phyloP scores from a whole-genome alignment of 2,329 filamentous ascomycete species.

The Pyrenophora graminea region DNA sequence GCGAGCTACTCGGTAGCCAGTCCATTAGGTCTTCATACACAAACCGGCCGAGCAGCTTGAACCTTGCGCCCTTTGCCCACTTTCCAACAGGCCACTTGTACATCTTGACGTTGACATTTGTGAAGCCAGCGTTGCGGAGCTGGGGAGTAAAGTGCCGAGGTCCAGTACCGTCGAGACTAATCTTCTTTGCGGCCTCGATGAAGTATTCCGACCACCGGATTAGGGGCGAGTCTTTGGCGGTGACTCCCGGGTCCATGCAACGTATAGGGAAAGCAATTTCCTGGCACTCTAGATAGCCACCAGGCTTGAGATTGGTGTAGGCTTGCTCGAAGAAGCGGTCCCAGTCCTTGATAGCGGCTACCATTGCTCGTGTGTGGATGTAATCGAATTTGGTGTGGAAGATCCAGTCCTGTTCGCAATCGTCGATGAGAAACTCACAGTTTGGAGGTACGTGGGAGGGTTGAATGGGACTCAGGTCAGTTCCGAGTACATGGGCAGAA shows the following conservation, averaged over 20 bases:
- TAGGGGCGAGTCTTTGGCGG: slow-evolving; percentile 27
- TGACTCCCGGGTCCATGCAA: slow-evolving; percentile 31
- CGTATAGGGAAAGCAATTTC: slow-evolving; percentile 43
- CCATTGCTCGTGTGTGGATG: slow-evolving; percentile 59
- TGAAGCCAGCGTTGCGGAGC: slow-evolving; percentile 33
- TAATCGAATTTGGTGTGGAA: slow-evolving; percentile 61
- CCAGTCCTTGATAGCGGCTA: slow-evolving; percentile 60
- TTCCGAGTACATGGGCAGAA: slow-evolving; percentile 39
- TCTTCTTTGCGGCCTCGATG: slow-evolving; percentile 27
- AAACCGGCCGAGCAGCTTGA: slow-evolving; percentile 34
- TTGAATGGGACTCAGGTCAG: slow-evolving; percentile 43
- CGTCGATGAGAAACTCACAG: slow-evolving; percentile 43
- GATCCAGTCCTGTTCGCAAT: slow-evolving; percentile 57
- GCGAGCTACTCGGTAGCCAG: slow-evolving; percentile 30
- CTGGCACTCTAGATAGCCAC: slow-evolving; percentile 58
- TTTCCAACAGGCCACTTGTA: slow-evolving; percentile 41
- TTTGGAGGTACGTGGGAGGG: slow-evolving; percentile 38
- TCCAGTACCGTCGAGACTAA: slow-evolving; percentile 47
- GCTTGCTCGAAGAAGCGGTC: slow-evolving; percentile 52
- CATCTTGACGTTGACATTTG: slow-evolving; percentile 30
- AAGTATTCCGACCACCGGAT: slow-evolving; percentile 35
- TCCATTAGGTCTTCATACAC: slow-evolving; percentile 35
- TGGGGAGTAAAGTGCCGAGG: slow-evolving; percentile 45
- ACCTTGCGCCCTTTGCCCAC: slow-evolving; percentile 39
- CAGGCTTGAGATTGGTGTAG: slow-evolving; percentile 50